phyloP scores from a whole-genome alignment of 2,329 filamentous ascomycete genomes.

The Fusarium odoratissimum region DNA sequence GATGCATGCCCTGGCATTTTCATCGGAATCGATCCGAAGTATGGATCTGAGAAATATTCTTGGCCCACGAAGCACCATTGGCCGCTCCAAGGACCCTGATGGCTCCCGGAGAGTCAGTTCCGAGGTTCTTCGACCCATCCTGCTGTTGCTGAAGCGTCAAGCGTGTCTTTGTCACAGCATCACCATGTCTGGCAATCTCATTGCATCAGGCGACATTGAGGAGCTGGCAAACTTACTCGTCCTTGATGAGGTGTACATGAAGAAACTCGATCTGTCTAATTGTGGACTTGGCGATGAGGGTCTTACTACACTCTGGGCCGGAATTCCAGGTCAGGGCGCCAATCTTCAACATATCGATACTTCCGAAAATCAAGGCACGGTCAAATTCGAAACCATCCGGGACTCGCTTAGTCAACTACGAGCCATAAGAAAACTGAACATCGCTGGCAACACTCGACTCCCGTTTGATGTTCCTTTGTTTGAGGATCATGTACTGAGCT shows the following conservation, averaged over 20 bases:
- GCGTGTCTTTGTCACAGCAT: slow-evolving; percentile 64
- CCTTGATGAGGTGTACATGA: slow-evolving; percentile 55
- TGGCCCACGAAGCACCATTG: slow-evolving; percentile 43
- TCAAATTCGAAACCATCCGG: slow-evolving; percentile 60
- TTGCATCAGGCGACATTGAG: slow-evolving; percentile 60
- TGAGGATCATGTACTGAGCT: slow-evolving; percentile 55
- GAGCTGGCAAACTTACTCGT: slow-evolving; percentile 53
- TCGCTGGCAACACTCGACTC: slow-evolving; percentile 63
- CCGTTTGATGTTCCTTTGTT: slow-evolving; percentile 59
- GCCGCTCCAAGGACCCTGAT: slow-evolving; percentile 38
- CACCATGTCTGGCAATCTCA: slow-evolving; percentile 60
- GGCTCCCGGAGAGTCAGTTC: slow-evolving; percentile 46
- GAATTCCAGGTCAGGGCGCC: slow-evolving; percentile 57
- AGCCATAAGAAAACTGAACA: slow-evolving; percentile 60
- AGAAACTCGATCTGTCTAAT: slow-evolving; percentile 61
- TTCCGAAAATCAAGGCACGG: slow-evolving; percentile 64
- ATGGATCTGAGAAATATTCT: slow-evolving; percentile 63
- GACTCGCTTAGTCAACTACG: slow-evolving; percentile 57
- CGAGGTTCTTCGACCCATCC: slow-evolving; percentile 61
- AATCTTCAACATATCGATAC: slow-evolving; percentile 62
- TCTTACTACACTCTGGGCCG: slow-evolving; percentile 61
- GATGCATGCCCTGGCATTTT: slow-evolving; percentile 66
- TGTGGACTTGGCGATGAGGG: slow-evolving; percentile 64
- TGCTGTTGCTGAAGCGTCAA: slow-evolving; percentile 61
- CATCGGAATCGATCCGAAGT: slow-evolving; percentile 65